Conservation (phyloP, 164 flowering plant species). For the Tinospora cordifolia region DNA sequence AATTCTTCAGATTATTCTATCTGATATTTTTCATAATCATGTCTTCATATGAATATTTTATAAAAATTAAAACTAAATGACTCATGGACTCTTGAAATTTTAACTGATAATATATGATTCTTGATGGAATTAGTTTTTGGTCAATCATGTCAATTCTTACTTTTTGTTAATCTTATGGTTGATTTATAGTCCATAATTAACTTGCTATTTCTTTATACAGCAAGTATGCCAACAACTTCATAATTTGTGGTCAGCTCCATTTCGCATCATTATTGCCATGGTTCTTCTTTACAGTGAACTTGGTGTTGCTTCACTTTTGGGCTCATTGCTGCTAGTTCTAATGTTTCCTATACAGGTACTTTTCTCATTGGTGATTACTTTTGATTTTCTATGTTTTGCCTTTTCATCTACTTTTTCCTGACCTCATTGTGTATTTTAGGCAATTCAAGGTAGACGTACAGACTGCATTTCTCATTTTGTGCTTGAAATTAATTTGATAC, state of each 20-base stretch:
- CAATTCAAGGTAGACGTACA: no score
- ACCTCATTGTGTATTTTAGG: background rate
- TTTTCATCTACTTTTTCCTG: background rate
- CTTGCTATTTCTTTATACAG: slow-evolving; percentile 32
- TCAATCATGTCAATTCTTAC: background rate
- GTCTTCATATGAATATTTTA: background rate
- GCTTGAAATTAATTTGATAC: no score
- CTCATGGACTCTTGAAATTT: no score
- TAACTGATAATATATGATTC: background rate
- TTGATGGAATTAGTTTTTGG: background rate
- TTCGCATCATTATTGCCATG: slow-evolving; percentile 70
- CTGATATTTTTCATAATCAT: background rate
- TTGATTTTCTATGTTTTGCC: background rate
- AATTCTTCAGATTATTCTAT: background rate
- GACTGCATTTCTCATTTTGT: no score
- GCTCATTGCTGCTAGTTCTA: slow-evolving; percentile 68
- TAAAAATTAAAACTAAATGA: background rate
- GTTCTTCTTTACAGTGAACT: slow-evolving; percentile 71
- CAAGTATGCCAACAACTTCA: slow-evolving; percentile 90
- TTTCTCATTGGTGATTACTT: background rate
- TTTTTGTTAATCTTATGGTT: background rate
- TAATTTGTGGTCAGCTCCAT: slow-evolving; percentile 96
- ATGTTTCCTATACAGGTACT: slow-evolving; percentile 88
- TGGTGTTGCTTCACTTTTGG: slow-evolving; percentile 81
- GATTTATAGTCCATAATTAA: background rate